Evolutionary conservation across 257 asterid genomes (phyloP).

Genomic region (Nicotiana undulata): DNA sequence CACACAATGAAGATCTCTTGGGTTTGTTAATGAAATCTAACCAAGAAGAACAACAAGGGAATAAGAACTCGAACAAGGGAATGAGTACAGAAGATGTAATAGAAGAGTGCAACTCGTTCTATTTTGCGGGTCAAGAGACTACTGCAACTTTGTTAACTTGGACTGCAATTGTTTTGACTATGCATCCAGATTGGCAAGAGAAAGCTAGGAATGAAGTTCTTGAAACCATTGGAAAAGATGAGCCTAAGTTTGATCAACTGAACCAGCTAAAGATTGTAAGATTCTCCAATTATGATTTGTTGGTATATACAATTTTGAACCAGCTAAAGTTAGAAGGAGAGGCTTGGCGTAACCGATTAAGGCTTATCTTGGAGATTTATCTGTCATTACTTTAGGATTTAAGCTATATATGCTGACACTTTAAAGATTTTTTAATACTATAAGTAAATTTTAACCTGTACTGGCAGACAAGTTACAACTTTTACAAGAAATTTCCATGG

Average conservation of each 20-base stretch:
- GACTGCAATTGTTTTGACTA: slow-evolving; percentile 18
- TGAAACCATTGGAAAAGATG: slow-evolving; percentile 13
- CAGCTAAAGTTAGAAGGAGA: too few species aligned
- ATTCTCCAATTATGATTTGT: neutral
- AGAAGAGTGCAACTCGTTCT: slow-evolving; percentile 24
- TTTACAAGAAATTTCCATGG: too few species aligned
- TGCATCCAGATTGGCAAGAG: slow-evolving; percentile 25
- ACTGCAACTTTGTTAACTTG: slow-evolving; percentile 21
- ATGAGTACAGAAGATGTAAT: slow-evolving; percentile 23
- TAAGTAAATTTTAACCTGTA: too few species aligned
- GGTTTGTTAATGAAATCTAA: slow-evolving; percentile 17
- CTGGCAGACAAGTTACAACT: too few species aligned
- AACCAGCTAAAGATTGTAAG: slow-evolving; percentile 22
- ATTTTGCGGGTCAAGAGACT: slow-evolving; percentile 26
- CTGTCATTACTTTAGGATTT: too few species aligned
- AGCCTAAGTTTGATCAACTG: slow-evolving; percentile 11
- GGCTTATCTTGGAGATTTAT: too few species aligned
- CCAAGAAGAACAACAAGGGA: neutral
- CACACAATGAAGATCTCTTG: slow-evolving; percentile 10
- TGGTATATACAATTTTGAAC: too few species aligned
- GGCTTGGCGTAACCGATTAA: too few species aligned
- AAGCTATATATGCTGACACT: too few species aligned
- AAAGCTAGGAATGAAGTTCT: slow-evolving; percentile 20
- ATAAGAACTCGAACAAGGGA: slow-evolving; percentile 2
- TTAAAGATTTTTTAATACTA: too few species aligned